Evolutionary conservation across 108 stramenopile genomes (phyloP), one percentile per base, ranked within the genome.

Genomic region (Parietichytrium sp.): DNA sequence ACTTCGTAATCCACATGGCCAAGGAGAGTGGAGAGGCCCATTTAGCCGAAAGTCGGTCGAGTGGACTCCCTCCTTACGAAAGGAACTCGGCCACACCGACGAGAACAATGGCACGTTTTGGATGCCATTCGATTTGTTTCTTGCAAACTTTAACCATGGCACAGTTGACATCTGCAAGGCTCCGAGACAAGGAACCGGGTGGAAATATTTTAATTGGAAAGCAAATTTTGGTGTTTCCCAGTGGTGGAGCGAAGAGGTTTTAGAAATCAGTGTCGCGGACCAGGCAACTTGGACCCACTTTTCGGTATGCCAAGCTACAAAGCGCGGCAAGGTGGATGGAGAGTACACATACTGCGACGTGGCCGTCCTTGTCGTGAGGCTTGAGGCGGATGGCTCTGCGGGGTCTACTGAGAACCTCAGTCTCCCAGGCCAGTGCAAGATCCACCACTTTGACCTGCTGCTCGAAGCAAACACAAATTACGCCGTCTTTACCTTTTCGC

Each of bases 91-190:
- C 27, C 27, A 20, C 30, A 29, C 54, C 3, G 48, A 54, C 29
- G 81, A 83, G n/a, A 85, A 85, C 48, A 85, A 88, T 50, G 84
- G 85, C 31, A 51, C 49, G 20, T 88, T 88, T 48, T 88, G 87
- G 87, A 88, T 88, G 87, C 36, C 18, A 25, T 84, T 82, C 45
- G 84, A 86, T 3, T 85, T 86, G 30, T 55, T 88, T 55, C 10
- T 86, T 29, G 23, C 13, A 10, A 29, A 83, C 80, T 86, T 86
- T 72, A 42, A n/a, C 1, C 20, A n/a, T 10, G 61, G 61, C 15
- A 33, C 23, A 33, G 42, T 72, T 25, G 61, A 72, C 20, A 42
- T 72, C 23, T 72, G 61, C 42, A 72, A 72, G 42, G 25, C 61
- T n/a, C 61, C 61, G 20, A 8, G 16, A 6, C 42, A 33, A n/a